Conservation (phyloP, 108 stramenopile genomes). For the Discostella pseudostelligera region DNA sequence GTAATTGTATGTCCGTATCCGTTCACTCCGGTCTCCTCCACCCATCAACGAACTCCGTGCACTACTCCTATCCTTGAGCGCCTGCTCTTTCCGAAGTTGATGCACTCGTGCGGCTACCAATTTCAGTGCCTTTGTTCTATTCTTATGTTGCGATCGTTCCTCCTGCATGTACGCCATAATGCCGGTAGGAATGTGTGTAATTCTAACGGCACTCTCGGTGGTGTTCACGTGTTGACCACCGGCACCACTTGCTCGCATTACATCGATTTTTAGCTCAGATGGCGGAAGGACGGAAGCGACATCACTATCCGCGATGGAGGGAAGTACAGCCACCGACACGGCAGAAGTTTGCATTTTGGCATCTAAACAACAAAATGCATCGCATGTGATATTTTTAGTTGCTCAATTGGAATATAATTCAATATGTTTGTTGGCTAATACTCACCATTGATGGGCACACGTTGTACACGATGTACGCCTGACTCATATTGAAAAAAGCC, state of each 20-base stretch:
- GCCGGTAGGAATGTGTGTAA: slow-evolving; percentile 97
- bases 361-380: slow-evolving; percentile 9
- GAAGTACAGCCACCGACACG: slow-evolving; percentile 91
- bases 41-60: slow-evolving; percentile 77
- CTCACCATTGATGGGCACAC: slow-evolving; percentile 90
- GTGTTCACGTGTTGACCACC: slow-evolving; percentile 96
- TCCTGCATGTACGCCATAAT: slow-evolving; percentile 96
- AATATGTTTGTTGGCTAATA: background rate
- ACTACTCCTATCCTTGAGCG: slow-evolving; percentile 51
- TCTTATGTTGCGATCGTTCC: slow-evolving; percentile 96
- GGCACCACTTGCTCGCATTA: slow-evolving; percentile 88
- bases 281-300: slow-evolving; percentile 50
- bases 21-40: slow-evolving; percentile 92
- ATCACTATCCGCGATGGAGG: slow-evolving; percentile 61
- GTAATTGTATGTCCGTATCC: slow-evolving; percentile 98
- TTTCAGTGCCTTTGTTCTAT: slow-evolving; percentile 91
- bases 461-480: slow-evolving; percentile 97
- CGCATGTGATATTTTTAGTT: slow-evolving; percentile 1
- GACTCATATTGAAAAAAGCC: slow-evolving; percentile 90
- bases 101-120: slow-evolving; percentile 84
- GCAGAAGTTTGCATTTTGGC: slow-evolving; percentile 93
- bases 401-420: too few species aligned
- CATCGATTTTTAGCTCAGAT: slow-evolving; percentile 85
- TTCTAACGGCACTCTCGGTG: slow-evolving; percentile 96
- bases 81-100: slow-evolving; percentile 58